phyloP scores from a whole-genome alignment of 2,329 filamentous ascomycete species.

The Emmonsiellopsis sp. region DNA sequence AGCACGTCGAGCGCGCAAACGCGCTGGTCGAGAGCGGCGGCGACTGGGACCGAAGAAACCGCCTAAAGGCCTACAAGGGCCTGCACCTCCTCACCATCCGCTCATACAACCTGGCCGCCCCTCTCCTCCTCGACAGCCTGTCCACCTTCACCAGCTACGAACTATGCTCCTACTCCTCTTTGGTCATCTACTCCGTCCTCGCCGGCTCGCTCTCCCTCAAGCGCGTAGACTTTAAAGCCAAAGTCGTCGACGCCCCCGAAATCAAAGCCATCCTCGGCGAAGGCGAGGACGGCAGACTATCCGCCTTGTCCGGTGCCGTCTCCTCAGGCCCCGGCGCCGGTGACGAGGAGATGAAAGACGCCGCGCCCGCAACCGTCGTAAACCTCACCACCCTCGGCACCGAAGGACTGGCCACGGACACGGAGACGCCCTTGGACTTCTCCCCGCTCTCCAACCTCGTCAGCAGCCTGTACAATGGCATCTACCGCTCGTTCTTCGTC shows the following conservation, averaged over 20 bases:
- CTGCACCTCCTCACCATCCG: constrained; percentile 87
- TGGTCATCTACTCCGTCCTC: constrained; percentile 92
- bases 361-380: constrained; percentile 54
- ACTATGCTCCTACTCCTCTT: constrained; percentile 88
- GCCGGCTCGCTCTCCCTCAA: constrained; percentile 91
- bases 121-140: constrained; percentile 88
- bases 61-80: constrained; percentile 96
- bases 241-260: constrained; percentile 96
- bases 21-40: constrained; percentile 87
- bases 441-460: constrained; percentile 79
- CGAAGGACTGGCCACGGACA: constrained; percentile 60
- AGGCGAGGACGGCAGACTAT: constrained; percentile 68
- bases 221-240: constrained; percentile 96
- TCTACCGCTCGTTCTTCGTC: constrained; percentile 90
- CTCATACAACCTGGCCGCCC: constrained; percentile 80
- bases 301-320: constrained; percentile 69
- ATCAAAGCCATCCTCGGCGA: constrained; percentile 95
- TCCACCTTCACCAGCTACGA: constrained; percentile 99
- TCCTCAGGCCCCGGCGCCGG: constrained; percentile 70
- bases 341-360: constrained; percentile 67
- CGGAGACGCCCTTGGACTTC: constrained; percentile 80
- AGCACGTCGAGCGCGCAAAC: constrained; percentile 83
- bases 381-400: constrained; percentile 79
- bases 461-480: constrained; percentile 82
- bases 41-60: constrained; percentile 97